A percentile compares a stretch with the other conserved stretches of the same genome.
Evolutionary conservation across 805 yeast species (phyloP).

Genomic region (Nakazawaea ernobii): DNA sequence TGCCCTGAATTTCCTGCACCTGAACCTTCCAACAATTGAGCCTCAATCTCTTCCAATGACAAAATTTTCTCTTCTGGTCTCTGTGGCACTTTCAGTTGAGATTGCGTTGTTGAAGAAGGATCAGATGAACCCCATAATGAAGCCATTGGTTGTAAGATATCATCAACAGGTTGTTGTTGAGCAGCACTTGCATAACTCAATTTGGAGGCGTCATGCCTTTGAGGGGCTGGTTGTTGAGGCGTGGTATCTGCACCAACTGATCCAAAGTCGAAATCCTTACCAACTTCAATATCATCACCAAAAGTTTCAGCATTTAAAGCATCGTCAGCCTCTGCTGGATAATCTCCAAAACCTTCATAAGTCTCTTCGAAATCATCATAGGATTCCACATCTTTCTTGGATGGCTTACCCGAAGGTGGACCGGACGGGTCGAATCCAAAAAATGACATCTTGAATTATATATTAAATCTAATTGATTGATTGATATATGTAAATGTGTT

Average conservation of each 20-base stretch:
- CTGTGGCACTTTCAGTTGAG: conserved; percentile 12
- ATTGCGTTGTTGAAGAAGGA: conserved; percentile 13
- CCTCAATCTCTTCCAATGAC: conserved; percentile 82
- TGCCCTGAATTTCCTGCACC: conserved; percentile 18
- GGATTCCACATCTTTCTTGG: conserved; percentile 26
- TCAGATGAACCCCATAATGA: conserved; percentile 50
- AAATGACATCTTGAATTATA: conserved; percentile 46
- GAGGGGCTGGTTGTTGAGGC: conserved; percentile 15
- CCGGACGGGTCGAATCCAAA: conserved; percentile 57
- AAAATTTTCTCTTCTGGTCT: conserved; percentile 38
- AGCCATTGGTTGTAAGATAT: conserved; percentile 60
- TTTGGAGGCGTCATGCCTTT: conserved; percentile 16
- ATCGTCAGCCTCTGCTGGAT: conserved; percentile 61
- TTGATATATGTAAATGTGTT: neutral
- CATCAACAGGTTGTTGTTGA: conserved; percentile 25
- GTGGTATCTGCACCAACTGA: conserved; percentile 18
- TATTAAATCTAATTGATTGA: neutral
- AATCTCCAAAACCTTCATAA: conserved; percentile 73
- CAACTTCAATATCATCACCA: conserved; percentile 49
- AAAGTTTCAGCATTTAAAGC: conserved; percentile 79
- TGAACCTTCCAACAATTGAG: conserved; percentile 51
- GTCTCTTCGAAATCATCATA: conserved; percentile 83
- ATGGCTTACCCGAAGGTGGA: conserved; percentile 27
- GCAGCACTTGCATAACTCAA: conserved; percentile 40
- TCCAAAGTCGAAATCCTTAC: conserved; percentile 64